These are phyloP conservation scores for Geosmithia flava DNA, from an alignment of 2,329 filamentous ascomycete species.

Conservation along the genomic window DNA sequence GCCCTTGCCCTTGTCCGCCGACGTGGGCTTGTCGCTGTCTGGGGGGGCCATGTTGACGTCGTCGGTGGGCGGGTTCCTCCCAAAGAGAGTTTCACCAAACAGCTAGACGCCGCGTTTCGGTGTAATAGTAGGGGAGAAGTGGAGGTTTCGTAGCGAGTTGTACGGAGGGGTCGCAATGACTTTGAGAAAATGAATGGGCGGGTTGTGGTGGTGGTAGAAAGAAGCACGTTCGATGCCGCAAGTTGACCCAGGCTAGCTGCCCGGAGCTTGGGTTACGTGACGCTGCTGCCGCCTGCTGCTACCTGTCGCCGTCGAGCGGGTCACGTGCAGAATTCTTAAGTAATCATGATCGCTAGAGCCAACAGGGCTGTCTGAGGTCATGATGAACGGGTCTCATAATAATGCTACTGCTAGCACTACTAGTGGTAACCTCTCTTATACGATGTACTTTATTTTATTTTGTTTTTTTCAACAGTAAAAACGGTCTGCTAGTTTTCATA, in stretches of 20 bases:
- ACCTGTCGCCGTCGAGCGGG: conserved; percentile 8
- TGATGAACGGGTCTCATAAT: neutral
- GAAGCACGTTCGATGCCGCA: conserved; percentile 20
- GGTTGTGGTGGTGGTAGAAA: conserved; percentile 11
- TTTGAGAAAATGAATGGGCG: neutral
- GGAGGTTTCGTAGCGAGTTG: neutral
- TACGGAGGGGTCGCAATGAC: neutral
- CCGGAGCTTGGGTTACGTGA: conserved; percentile 30
- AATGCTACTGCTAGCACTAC: too few species aligned
- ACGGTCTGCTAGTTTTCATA: too few species aligned
- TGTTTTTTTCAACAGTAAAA: neutral
- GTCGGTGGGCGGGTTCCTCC: neutral
- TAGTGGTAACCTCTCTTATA: too few species aligned
- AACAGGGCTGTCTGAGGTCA: neutral
- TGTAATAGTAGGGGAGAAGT: neutral
- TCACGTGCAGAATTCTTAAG: neutral
- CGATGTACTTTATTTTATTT: neutral
- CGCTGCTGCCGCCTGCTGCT: conserved; percentile 26
- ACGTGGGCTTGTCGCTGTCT: conserved; percentile 73
- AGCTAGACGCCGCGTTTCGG: neutral
- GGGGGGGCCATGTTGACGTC: conserved; percentile 65
- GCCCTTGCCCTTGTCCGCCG: conserved; percentile 90
- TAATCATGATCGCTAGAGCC: neutral
- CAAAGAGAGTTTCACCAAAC: conserved; percentile 3
- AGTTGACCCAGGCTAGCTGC: conserved; percentile 21